Conservation (phyloP, 2,329 filamentous ascomycete genomes). For the Aspergillus ustus region DNA sequence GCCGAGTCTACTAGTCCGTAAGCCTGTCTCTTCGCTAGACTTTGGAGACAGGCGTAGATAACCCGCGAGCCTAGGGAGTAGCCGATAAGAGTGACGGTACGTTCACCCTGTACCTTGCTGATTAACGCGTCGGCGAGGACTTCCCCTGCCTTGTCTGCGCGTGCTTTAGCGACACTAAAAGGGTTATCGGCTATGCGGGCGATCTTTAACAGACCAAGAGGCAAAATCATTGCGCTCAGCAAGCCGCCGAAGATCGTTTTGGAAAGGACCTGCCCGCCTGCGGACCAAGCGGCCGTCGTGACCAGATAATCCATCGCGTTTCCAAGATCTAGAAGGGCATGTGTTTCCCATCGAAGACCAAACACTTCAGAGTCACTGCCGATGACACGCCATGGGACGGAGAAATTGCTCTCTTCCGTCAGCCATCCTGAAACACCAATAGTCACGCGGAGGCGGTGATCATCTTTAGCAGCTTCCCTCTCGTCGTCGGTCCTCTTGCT, state of each 20-base stretch:
- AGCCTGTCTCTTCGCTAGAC: conserved; percentile 74
- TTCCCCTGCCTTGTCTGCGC: conserved; percentile 78
- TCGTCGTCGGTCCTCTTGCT: conserved; percentile 51
- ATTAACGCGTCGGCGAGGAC: conserved; percentile 82
- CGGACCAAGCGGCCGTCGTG: conserved; percentile 78
- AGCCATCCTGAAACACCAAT: conserved; percentile 85
- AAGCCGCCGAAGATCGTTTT: conserved; percentile 71
- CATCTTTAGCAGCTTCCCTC: conserved; percentile 50
- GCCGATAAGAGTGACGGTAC: conserved; percentile 78
- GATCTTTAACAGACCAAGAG: conserved; percentile 67
- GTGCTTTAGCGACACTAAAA: conserved; percentile 74
- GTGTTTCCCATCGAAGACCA: conserved; percentile 80
- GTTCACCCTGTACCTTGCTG: conserved; percentile 79
- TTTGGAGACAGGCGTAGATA: conserved; percentile 80
- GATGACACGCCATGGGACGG: conserved; percentile 77
- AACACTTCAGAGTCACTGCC: conserved; percentile 78
- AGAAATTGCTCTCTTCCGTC: conserved; percentile 71
- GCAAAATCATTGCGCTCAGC: conserved; percentile 69
- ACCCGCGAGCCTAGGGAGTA: conserved; percentile 82
- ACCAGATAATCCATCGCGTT: conserved; percentile 76
- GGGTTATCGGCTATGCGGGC: conserved; percentile 78
- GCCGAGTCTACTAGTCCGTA: conserved; percentile 86
- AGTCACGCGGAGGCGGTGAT: conserved; percentile 76
- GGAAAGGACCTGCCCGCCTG: conserved; percentile 75
- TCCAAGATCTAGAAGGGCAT: conserved; percentile 76